Evolutionary conservation across 1,284 basidiomycete species (phyloP).

Genomic region (Apiotrichum mycotoxinovorans): DNA sequence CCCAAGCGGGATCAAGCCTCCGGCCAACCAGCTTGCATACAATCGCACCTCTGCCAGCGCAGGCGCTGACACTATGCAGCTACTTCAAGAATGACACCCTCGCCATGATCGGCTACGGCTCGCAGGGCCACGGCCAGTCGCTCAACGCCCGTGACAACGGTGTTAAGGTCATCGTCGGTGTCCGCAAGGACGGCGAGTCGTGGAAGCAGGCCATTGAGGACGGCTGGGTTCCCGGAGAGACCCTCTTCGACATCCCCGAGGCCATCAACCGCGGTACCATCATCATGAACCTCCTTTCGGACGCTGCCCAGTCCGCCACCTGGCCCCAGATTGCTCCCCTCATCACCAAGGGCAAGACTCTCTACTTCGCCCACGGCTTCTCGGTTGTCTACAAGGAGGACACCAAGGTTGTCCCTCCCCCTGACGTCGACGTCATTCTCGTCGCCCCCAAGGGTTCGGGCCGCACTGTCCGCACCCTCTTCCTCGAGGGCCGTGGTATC

Average conservation of each 20-base stretch:
- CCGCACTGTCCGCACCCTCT: slow-evolving; percentile 96
- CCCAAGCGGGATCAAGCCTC: not conserved
- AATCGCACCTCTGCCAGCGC: not conserved
- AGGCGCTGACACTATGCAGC: slow-evolving; percentile 22
- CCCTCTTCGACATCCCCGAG: slow-evolving; percentile 96
- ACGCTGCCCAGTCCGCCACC: slow-evolving; percentile 94
- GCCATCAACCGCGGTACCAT: slow-evolving; percentile 94
- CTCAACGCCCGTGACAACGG: slow-evolving; percentile 99
- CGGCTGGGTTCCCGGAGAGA: slow-evolving; percentile 98
- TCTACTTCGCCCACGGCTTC: slow-evolving; percentile 99
- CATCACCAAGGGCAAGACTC: slow-evolving; percentile 98
- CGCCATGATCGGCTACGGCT: slow-evolving; percentile 97
- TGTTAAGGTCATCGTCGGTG: slow-evolving; percentile 97
- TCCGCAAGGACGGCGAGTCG: slow-evolving; percentile 86
- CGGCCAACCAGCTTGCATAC: not conserved
- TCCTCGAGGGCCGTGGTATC: slow-evolving; percentile 91
- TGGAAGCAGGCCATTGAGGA: slow-evolving; percentile 96
- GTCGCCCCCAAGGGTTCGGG: slow-evolving; percentile 99
- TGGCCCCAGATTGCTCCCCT: slow-evolving; percentile 85
- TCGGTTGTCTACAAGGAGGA: slow-evolving; percentile 98
- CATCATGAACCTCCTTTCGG: slow-evolving; percentile 99
- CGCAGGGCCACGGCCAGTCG: slow-evolving; percentile 95
- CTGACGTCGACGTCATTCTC: slow-evolving; percentile 97
- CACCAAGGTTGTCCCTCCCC: slow-evolving; percentile 86
- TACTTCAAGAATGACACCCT: slow-evolving; percentile 99